Base-by-base conservation (phyloP, 108 stramenopile species). In the Cyclotella sp. region DNA sequence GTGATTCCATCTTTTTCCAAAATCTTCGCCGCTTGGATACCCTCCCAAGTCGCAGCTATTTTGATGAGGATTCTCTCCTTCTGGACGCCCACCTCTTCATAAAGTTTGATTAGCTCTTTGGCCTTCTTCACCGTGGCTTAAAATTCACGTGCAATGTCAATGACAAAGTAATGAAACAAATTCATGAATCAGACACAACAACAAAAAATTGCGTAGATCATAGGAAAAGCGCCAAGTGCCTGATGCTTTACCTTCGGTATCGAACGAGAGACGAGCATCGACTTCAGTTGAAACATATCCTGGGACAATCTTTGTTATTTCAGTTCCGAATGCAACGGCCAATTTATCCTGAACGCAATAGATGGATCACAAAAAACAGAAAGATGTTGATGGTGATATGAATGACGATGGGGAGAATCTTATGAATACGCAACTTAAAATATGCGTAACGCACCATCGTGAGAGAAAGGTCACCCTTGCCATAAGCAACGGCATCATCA, bases 281-380 rank as follows among this genome's bases (percentile, higher is more conserved):
- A 99, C 98, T 82, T 99, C 98, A 29, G 98, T 99, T 29, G 97
- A 98, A 29, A 99, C 98, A 77, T 98, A 99, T 29, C 99, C 99
- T 10, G 98, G 97, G 9, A 99, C 98, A 76, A 97, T 93, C 85
- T 97, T 98, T 62, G 95, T 89, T 45, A 99, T 99, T 72, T 99
- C 98, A 7, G 86, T 76, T 15, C 99, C 99, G 76, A 99, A 99
- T 57, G 96, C 94, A 46, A 99, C 99, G 19, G 97, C 94, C 15
- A 99, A 81, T 75, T 94, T 93, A 89, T 99, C 99, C 93, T 98
- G 73, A 58, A 63, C 43, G 58, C 11, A 24, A 8, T 49, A 49
- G n/a, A 9, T 9, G n/a, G 47, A 49, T 3, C n/a, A 49, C 15
- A 49, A 49, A 30, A 42, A 71, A 21, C 4, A 19, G 0, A 8